Evolutionary conservation across 2,329 filamentous ascomycete species (phyloP), one percentile per base, ranked within the genome.

Genomic region (Colletotrichum sp.): DNA sequence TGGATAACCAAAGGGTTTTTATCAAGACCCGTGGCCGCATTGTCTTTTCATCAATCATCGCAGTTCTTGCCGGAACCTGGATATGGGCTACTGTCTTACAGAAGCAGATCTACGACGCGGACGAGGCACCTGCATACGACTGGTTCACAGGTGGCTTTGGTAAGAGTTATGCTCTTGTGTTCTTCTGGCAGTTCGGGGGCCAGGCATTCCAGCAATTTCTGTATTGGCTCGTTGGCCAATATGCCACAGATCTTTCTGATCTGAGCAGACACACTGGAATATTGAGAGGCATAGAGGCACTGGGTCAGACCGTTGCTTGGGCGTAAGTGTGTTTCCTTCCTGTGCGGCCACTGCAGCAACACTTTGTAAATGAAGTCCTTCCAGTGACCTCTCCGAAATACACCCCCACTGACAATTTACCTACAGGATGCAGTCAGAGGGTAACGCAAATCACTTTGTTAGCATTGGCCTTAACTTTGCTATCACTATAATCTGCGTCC

Each of bases 391-490:
- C 19, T 49, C 39, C 19, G 39, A 52, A 8, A 22, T 66, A 16
- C n/a, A 39, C 11, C 6, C 19, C 19, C 7, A 55, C 34, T 19
- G 19, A 68, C 34, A 29, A 4, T 49, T 8, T 29, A 12, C 12
- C 8, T 27, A 22, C 15, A 72, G 63, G 27, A 72, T 72, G 70
- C 70, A 72, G 27, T 72, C 63, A 13, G 70, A 72, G 27, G 70
- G 70, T 19, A 72, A 72, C 32, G 70, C 70, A 25, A 72, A 72
- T 29, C 70, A 72, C n/a, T 72, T 68, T 29, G 70, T 72, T 19
- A 72, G 63, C 27, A 68, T 72, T 29, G 34, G 70, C 22, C 63
- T 72, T 29, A 72, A 72, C 34, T 68, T 72, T 61, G 34, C 63
- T 11, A 68, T 68, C 7, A 72, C 70, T n/a, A n/a, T 61, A 29